Conservation (phyloP, 768 basidiomycete genomes). For the Suillus paluster region DNA sequence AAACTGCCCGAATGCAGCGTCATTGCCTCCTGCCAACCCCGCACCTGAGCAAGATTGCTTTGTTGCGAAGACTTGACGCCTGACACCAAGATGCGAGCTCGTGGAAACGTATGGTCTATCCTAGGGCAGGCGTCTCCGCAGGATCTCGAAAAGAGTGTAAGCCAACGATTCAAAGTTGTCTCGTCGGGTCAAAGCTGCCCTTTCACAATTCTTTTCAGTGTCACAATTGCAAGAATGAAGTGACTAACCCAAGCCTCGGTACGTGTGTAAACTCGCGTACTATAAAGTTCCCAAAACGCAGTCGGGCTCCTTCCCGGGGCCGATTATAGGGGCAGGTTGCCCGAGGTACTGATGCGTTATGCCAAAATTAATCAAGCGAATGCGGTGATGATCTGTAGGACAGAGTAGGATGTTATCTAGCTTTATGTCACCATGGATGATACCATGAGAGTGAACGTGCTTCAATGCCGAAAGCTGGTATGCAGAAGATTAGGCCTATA, state of each 20-base stretch:
- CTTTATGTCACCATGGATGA: constrained; percentile 44
- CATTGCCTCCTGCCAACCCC: not conserved
- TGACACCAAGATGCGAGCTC: not conserved
- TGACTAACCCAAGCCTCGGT: too few species aligned
- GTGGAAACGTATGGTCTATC: not conserved
- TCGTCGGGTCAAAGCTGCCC: too few species aligned
- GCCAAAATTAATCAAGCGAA: constrained; percentile 40
- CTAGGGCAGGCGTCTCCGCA: not conserved
- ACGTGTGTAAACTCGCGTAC: too few species aligned
- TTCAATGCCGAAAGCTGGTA: not conserved
- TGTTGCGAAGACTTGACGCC: not conserved
- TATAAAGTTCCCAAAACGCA: too few species aligned
- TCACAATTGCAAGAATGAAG: too few species aligned
- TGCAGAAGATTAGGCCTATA: not conserved
- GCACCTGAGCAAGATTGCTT: not conserved
- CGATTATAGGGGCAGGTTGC: constrained; percentile 11
- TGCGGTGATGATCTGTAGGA: constrained; percentile 24
- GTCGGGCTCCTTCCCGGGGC: too few species aligned
- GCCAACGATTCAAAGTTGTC: constrained; percentile 1
- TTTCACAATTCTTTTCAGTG: too few species aligned
- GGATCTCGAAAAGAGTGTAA: not conserved
- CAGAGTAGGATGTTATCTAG: too few species aligned
- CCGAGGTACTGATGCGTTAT: constrained; percentile 10
- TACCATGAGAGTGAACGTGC: constrained; percentile 13
- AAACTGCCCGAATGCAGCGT: not conserved